Conservation (phyloP, 257 asterid species). For the Avicennia marina region DNA sequence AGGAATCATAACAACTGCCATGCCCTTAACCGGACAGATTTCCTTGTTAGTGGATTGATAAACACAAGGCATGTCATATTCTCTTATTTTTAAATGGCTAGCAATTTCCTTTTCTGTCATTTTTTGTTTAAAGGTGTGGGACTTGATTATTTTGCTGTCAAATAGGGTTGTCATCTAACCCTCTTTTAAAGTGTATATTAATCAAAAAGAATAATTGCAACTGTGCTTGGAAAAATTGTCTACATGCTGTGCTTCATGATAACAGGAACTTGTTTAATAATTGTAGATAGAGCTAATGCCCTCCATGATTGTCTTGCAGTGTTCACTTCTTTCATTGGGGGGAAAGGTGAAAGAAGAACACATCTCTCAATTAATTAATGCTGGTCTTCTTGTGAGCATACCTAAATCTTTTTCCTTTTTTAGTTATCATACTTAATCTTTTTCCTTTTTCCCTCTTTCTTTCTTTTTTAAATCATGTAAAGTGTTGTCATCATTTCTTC, state of each 20-base stretch:
- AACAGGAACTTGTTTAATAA: background rate
- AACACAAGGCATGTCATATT: background rate
- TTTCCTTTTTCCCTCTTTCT: background rate
- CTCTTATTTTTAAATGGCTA: background rate
- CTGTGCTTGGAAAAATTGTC: background rate
- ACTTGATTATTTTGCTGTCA: too few species aligned
- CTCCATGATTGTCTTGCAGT: slow-evolving; percentile 44
- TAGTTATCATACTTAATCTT: background rate
- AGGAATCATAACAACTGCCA: background rate
- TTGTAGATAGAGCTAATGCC: slow-evolving; percentile 14
- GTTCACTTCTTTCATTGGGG: slow-evolving; percentile 68
- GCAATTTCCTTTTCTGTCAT: too few species aligned
- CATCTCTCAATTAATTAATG: slow-evolving; percentile 71
- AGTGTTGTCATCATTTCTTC: too few species aligned
- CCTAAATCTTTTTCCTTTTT: background rate
- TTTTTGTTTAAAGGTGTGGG: too few species aligned
- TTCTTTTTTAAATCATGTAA: too few species aligned
- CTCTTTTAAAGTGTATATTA: background rate
- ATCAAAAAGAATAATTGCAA: background rate
- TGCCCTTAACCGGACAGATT: background rate
- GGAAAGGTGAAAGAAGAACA: slow-evolving; percentile 92
- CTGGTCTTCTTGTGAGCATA: slow-evolving; percentile 83
- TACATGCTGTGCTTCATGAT: background rate
- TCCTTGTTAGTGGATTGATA: background rate
- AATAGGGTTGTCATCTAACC: too few species aligned